A percentile compares a stretch with the other conserved stretches of the same genome.
Evolutionary conservation across 2,329 filamentous ascomycete species (phyloP).

Genomic region (Dissoconium aciculare): DNA sequence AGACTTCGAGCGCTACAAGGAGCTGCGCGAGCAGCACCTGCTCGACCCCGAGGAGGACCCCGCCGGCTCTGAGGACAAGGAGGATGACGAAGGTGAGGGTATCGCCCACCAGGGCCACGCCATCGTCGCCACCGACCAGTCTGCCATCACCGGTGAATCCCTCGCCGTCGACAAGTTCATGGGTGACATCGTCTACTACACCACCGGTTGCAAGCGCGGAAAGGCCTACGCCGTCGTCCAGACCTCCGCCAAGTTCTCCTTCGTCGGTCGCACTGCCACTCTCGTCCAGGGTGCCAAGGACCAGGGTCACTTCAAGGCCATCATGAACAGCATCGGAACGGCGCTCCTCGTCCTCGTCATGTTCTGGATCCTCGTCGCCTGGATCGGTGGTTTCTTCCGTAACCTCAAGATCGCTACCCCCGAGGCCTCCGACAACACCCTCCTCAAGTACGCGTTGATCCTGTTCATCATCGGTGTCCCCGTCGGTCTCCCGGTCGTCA

Average conservation of each 20-base stretch:
- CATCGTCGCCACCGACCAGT: slow-evolving; percentile 60
- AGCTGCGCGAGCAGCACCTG: slow-evolving; percentile 41
- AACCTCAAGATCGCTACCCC: slow-evolving; percentile 48
- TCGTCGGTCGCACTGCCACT: slow-evolving; percentile 61
- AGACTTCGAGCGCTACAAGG: slow-evolving; percentile 51
- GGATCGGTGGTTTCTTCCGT: slow-evolving; percentile 69
- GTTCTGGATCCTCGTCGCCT: slow-evolving; percentile 59
- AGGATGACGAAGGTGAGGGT: slow-evolving; percentile 43
- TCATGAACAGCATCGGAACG: slow-evolving; percentile 71
- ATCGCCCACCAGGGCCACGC: slow-evolving; percentile 48
- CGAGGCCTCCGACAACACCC: slow-evolving; percentile 43
- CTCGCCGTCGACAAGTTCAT: slow-evolving; percentile 68
- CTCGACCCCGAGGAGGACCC: slow-evolving; percentile 43
- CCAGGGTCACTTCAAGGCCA: slow-evolving; percentile 65
- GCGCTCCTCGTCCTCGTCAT: slow-evolving; percentile 60
- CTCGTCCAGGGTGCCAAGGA: slow-evolving; percentile 62
- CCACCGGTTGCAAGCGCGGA: slow-evolving; percentile 67
- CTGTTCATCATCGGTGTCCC: slow-evolving; percentile 65
- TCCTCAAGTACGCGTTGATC: slow-evolving; percentile 55
- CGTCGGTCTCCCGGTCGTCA: slow-evolving; percentile 66
- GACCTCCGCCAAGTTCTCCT: slow-evolving; percentile 54
- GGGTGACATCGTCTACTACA: slow-evolving; percentile 63
- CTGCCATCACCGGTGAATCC: slow-evolving; percentile 67
- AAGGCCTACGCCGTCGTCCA: slow-evolving; percentile 57
- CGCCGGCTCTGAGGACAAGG: slow-evolving; percentile 42